Base-by-base conservation (phyloP, 2,329 filamentous ascomycete species). In the Metarhizium rileyi region DNA sequence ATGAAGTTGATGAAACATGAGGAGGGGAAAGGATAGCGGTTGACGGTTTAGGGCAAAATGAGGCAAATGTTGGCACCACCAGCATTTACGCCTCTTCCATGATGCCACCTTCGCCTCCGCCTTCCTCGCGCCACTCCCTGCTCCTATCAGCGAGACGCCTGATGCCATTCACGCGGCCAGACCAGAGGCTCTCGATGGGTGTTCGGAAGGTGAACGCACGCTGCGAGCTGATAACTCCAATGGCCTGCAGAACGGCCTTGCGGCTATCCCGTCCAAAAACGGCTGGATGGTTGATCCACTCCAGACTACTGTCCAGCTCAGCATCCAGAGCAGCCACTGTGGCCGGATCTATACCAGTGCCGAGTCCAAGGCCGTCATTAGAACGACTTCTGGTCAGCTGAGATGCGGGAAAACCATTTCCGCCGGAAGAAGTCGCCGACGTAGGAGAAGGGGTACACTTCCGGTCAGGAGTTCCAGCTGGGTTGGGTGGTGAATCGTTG, bases 221-320 rank as follows among this genome's bases (percentile, higher is more conserved):
- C 69, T 98, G 93, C 6, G 87, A 94, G 61, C 87, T 93, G 59
- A 98, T 96, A 53, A 97, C 90, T 6, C 93, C 91, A 57, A 98
- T 97, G 16, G 90, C 89, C 66, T 98, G 93, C 23, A 98, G 75
- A 2, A 98, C 90, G 4, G 91, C 89, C 72, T 98, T 98, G 60
- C 93, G 84, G 51, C 87, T 93, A 65, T 98, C 93, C 35, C 93
- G 83, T 8, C 87, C 85, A 64, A 98, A 98, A 2, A 97, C 88
- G 2, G 90, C 90, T 1, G 93, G 93, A 62, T 98, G 93, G 63
- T 86, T 90, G 67, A 98, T 97, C 93, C 93, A 98, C 68, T 98
- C 93, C 16, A 98, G 73, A 46, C 87, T 88, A 30, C 87, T 81
- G 64, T 95, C 89, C 30, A 98, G 78, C 66, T 98, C 93, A 1